These are phyloP conservation scores for Trypanosoma cruzi DNA, from an alignment of 208 protist genomes.

Conservation along the genomic window DNA sequence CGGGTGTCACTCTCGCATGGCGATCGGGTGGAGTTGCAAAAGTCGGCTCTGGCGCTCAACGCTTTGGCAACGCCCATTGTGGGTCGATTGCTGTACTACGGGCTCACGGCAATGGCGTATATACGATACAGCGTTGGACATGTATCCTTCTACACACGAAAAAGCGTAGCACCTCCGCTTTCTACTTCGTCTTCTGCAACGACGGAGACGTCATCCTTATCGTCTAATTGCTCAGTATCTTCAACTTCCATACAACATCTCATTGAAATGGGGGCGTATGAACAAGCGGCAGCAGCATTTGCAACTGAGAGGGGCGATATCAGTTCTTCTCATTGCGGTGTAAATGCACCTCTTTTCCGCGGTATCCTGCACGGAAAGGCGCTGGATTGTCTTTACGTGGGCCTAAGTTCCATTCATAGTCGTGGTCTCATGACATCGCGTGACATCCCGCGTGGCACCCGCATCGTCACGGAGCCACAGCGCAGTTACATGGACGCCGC, in stretches of 20 bases:
- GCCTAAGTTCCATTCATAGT: conserved; percentile 66
- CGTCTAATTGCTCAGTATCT: neutral
- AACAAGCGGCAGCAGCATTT: conserved; percentile 19
- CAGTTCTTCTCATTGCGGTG: neutral
- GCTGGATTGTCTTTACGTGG: conserved; percentile 56
- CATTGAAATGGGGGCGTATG: conserved; percentile 23
- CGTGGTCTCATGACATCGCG: conserved; percentile 57
- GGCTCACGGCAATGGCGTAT: conserved; percentile 38
- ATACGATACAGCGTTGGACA: conserved; percentile 47
- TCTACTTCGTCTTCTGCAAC: neutral
- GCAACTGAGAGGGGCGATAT: conserved; percentile 1
- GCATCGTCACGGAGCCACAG: conserved; percentile 52
- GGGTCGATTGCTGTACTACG: conserved; percentile 17
- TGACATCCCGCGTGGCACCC: conserved; percentile 49
- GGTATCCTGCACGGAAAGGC: conserved; percentile 35
- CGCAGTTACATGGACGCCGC: conserved; percentile 54
- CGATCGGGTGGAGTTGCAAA: conserved; percentile 9
- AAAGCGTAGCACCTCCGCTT: conserved; percentile 37
- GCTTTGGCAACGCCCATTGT: conserved; percentile 22
- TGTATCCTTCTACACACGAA: conserved; percentile 52
- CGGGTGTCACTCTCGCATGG: neutral
- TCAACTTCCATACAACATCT: conserved; percentile 12
- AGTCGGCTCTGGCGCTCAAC: neutral
- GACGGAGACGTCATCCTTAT: neutral
- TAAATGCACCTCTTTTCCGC: conserved; percentile 8